Evolutionary conservation across 257 asterid genomes (phyloP).

Genomic region (Knoxia roxburghii): DNA sequence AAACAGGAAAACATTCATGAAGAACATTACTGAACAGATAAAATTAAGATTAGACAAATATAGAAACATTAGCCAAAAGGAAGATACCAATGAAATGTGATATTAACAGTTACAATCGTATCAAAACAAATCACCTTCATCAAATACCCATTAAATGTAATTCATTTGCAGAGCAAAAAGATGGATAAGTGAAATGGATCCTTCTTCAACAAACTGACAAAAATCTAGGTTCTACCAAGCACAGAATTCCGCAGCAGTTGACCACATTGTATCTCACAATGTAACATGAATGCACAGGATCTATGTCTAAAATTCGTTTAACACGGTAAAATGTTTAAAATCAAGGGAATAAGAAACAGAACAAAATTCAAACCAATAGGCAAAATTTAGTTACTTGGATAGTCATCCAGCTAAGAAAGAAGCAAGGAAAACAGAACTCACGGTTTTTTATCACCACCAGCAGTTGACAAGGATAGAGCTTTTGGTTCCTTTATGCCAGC

Average conservation of each 20-base stretch:
- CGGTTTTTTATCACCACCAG: constrained; percentile 81
- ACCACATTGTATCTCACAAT: neutral
- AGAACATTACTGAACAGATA: neutral
- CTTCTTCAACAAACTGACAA: neutral
- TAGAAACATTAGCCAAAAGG: neutral
- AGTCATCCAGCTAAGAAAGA: neutral
- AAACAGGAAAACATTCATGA: neutral
- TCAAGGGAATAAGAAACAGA: too few species aligned
- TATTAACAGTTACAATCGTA: neutral
- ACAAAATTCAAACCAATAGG: too few species aligned
- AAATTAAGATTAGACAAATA: neutral
- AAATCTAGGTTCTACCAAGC: neutral
- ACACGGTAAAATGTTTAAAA: too few species aligned
- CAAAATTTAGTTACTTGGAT: too few species aligned
- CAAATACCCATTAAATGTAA: neutral
- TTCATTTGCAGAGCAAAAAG: too few species aligned
- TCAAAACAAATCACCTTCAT: neutral
- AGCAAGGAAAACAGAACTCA: constrained; percentile 28
- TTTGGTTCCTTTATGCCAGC: constrained; percentile 86
- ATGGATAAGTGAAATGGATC: neutral
- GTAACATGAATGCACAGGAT: neutral
- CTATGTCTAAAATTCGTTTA: too few species aligned
- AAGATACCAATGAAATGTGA: neutral
- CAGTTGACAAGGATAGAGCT: constrained; percentile 86
- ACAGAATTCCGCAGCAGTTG: too few species aligned